A percentile compares a stretch with the other conserved stretches of the same genome.
Conservation (phyloP, 1,139 yeast species). For the Petasospora fabianii region DNA sequence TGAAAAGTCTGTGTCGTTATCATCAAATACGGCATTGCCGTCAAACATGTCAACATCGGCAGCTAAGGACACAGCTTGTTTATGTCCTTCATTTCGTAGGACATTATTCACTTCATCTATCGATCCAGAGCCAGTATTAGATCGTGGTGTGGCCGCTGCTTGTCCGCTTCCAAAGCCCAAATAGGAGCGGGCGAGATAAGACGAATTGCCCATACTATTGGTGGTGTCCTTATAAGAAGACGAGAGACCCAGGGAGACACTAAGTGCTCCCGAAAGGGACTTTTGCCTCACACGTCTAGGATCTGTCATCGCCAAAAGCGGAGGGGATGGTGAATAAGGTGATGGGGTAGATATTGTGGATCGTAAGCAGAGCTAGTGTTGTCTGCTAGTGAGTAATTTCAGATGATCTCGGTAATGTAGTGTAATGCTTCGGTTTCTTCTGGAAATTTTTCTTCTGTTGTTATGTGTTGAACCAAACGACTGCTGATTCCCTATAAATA, state of each 20-base stretch:
- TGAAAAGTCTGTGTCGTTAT: not conserved
- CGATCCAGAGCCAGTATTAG: slow-evolving; percentile 2
- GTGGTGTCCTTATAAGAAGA: slow-evolving; percentile 19
- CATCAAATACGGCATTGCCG: slow-evolving; percentile 5
- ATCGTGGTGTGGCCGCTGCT: slow-evolving; percentile 16
- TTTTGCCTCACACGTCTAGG: slow-evolving; percentile 15
- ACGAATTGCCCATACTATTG: slow-evolving; percentile 17
- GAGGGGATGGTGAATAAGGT: slow-evolving; percentile 1
- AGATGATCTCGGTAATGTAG: too few species aligned
- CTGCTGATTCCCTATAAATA: too few species aligned
- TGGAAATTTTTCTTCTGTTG: too few species aligned
- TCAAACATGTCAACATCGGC: slow-evolving; percentile 23
- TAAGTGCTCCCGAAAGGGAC: slow-evolving; percentile 25
- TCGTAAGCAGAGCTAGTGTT: too few species aligned
- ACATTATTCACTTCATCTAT: not conserved
- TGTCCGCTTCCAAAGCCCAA: too few species aligned
- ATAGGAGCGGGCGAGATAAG: slow-evolving; percentile 32
- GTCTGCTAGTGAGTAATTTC: too few species aligned
- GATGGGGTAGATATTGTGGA: not conserved
- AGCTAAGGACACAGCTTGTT: slow-evolving; percentile 34
- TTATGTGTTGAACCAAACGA: too few species aligned
- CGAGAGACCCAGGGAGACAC: slow-evolving; percentile 26
- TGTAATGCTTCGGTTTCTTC: too few species aligned
- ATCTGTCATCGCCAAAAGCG: not conserved
- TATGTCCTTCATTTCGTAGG: slow-evolving; percentile 22